Evolutionary conservation across 805 yeast genomes (phyloP), one percentile per base, ranked within the genome.

Genomic region (Blastobotrys terrestris): DNA sequence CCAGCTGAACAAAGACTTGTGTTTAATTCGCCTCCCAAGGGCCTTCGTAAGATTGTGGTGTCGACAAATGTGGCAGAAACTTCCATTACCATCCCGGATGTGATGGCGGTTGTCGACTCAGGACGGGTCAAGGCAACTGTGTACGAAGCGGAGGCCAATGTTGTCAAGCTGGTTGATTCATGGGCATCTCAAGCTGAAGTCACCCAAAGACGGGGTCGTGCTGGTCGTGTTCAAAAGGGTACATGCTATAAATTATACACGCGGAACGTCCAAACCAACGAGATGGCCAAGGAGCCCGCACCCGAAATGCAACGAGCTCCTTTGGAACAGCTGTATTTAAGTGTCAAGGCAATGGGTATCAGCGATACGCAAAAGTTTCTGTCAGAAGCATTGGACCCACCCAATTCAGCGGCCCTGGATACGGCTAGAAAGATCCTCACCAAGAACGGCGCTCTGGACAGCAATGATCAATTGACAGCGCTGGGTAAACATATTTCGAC

Each of bases 41-140:
- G 83, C 13, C 59, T 61, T 43, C 75, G 97, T 57, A 92, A 92
- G 60, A 78, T 92, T 40, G 90, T 92, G 11, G 92, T 86, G 0
- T 80, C 96, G 1, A 92, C 99, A 0, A 91, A 92, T 64, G 87
- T 92, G 54, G 99, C 99, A 0, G 99, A 92, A 69, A 92, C 99
- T 0, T 92, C 99, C 14, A 90, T 92, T 58, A 92, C 99, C 1
- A 92, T 92, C 52, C 88, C 96, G 14, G 99, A 92, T 68, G 87
- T 92, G 68, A 96, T 90, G 8, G 95, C 83, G 0, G 97, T 92
- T 1, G 78, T 92, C 44, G 98, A 92, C 64, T 72, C 87, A 1
- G 99, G 99, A 1, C 73, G 89, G 50, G 91, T 87, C 3, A 92
- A 92, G 62, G 82, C 83, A 14, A 78, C 87, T 61, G 77, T 79